Evolutionary conservation across 352 stramenopile species (phyloP).

Genomic region (Pythium dissotocum): DNA sequence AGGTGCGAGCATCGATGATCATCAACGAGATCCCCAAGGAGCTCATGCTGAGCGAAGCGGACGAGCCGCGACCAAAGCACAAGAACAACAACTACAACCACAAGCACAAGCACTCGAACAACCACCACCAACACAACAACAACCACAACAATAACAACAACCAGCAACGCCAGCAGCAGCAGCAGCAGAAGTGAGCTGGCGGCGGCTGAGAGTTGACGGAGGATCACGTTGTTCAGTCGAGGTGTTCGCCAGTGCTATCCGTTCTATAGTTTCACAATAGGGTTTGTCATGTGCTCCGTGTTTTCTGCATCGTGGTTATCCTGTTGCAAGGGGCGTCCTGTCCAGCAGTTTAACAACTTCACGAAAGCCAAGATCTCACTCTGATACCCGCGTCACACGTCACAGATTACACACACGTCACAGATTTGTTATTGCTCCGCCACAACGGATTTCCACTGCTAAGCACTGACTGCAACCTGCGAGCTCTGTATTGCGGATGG

Average conservation of each 20-base stretch:
- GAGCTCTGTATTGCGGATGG: too few species aligned
- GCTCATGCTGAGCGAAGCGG: slow-evolving; percentile 51
- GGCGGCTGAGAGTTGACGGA: neutral
- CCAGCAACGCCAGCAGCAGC: neutral
- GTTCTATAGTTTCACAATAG: slow-evolving; percentile 3
- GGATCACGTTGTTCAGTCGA: neutral
- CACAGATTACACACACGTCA: neutral
- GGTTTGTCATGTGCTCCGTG: neutral
- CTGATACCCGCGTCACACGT: neutral
- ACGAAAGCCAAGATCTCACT: too few species aligned
- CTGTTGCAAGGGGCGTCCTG: too few species aligned
- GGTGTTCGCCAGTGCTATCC: neutral
- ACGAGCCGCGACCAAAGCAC: slow-evolving; percentile 37
- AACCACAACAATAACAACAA: neutral
- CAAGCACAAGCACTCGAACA: slow-evolving; percentile 1
- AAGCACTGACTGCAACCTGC: too few species aligned
- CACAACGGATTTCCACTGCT: too few species aligned
- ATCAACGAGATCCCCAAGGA: slow-evolving; percentile 55
- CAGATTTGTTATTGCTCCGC: neutral
- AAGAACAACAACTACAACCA: slow-evolving; percentile 37
- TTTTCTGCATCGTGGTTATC: neutral
- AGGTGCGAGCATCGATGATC: slow-evolving; percentile 58
- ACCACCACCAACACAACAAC: neutral
- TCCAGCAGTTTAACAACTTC: too few species aligned
- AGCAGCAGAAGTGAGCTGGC: slow-evolving; percentile 4